These are phyloP conservation scores for Geosmithia morbida DNA, from an alignment of 2,329 filamentous ascomycete species.

Conservation along the genomic window DNA sequence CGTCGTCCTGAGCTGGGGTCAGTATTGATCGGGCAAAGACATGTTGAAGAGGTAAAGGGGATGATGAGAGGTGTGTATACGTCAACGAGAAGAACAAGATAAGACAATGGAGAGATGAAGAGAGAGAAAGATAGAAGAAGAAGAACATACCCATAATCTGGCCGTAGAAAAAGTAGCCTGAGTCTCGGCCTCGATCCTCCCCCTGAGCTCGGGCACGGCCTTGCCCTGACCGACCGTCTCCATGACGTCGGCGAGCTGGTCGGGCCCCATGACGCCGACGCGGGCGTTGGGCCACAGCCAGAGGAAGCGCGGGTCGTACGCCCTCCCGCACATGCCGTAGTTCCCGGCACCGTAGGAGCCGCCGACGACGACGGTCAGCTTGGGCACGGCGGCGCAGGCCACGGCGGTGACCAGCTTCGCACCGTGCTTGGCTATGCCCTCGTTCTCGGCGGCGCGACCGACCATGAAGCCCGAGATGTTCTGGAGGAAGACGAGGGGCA, in stretches of 20 bases:
- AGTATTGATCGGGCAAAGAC: too few relatives aligned
- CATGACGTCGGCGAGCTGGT: slow-evolving; percentile 89
- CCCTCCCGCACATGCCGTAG: slow-evolving; percentile 95
- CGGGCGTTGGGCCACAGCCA: slow-evolving; percentile 99
- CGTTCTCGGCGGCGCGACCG: slow-evolving; percentile 77
- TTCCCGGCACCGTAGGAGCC: slow-evolving; percentile 89
- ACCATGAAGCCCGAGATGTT: slow-evolving; percentile 99
- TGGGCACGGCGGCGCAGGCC: slow-evolving; percentile 84
- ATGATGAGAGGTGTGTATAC: too few relatives aligned
- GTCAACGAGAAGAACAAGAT: slow-evolving; percentile 1
- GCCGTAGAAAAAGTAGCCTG: slow-evolving; percentile 82
- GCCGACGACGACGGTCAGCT: slow-evolving; percentile 94
- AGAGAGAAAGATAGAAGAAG: background rate
- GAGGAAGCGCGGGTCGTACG: slow-evolving; percentile 80
- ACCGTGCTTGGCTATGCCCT: slow-evolving; percentile 94
- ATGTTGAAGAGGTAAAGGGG: too few relatives aligned
- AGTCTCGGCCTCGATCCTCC: slow-evolving; percentile 78
- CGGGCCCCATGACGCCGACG: slow-evolving; percentile 89
- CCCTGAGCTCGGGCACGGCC: slow-evolving; percentile 66
- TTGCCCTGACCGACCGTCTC: slow-evolving; percentile 69
- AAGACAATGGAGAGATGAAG: background rate
- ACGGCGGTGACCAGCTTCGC: slow-evolving; percentile 95
- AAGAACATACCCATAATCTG: slow-evolving; percentile 61
- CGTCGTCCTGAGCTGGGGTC: slow-evolving; percentile 56
- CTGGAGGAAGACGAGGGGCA: slow-evolving; percentile 86